Percentiles rank a stretch among this genome's conserved stretches.
phyloP scores from a whole-genome alignment of 257 asterid species.

The Coffea eugenioides region DNA sequence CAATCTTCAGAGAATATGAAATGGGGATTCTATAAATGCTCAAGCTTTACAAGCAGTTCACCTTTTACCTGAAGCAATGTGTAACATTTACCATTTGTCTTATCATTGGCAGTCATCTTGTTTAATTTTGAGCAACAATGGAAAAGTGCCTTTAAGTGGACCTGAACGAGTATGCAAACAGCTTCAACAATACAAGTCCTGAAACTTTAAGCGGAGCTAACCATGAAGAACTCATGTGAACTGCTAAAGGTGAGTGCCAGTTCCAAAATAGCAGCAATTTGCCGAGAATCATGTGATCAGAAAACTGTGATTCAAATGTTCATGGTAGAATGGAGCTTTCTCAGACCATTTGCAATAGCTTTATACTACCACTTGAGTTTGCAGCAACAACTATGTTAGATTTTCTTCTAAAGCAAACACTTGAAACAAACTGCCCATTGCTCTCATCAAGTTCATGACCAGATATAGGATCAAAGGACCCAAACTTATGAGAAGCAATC shows the following conservation, averaged over 20 bases:
- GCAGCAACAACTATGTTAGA: constrained; percentile 54
- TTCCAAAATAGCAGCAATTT: background rate
- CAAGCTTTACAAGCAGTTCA: background rate
- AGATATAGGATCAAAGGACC: constrained; percentile 35
- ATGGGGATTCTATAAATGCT: background rate
- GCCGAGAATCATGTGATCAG: background rate
- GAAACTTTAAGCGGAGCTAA: background rate
- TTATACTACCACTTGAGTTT: constrained; percentile 51
- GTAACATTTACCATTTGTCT: background rate
- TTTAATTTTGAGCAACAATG: background rate
- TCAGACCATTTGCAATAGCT: constrained; percentile 41
- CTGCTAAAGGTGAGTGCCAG: constrained; percentile 2
- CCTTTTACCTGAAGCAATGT: background rate
- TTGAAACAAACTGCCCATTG: constrained; percentile 51
- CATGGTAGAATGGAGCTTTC: constrained; percentile 9
- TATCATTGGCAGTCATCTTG: background rate
- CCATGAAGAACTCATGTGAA: background rate
- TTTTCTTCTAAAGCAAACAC: constrained; percentile 68
- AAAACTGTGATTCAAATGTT: background rate
- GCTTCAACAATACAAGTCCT: background rate
- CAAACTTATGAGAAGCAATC: constrained; percentile 46
- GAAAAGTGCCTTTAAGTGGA: background rate
- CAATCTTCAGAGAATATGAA: background rate
- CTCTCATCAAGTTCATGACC: constrained; percentile 34
- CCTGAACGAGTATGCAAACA: background rate